Conservation (phyloP, 441 rosid genomes). For the Croton laevigatus region DNA sequence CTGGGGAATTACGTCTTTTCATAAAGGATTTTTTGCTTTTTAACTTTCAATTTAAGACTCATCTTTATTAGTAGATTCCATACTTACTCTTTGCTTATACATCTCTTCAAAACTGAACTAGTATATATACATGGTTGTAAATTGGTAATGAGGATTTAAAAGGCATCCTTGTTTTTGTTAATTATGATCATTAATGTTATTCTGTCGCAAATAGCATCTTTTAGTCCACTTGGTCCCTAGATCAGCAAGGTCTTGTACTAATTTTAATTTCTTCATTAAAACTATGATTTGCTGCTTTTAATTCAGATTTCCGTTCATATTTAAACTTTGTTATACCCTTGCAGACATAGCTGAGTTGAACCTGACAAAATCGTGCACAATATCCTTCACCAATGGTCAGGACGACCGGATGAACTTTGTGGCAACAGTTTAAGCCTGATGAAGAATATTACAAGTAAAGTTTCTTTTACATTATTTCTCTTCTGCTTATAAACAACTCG, state of each 20-base stretch:
- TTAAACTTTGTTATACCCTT: not conserved
- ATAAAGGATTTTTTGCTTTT: conserved; percentile 1
- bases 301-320: not conserved
- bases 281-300: not conserved
- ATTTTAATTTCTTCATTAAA: not conserved
- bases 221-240: not conserved
- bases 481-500: too few species aligned
- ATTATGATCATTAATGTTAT: not conserved
- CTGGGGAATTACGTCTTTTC: conserved; percentile 15
- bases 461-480: not conserved
- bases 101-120: not conserved
- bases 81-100: not conserved
- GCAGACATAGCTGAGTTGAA: conserved; percentile 67
- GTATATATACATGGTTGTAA: not conserved
- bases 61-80: not conserved
- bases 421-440: conserved; percentile 62
- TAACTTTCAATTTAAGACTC: not conserved
- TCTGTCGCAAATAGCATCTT: not conserved
- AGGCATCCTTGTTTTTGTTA: not conserved
- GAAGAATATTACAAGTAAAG: conserved; percentile 61
- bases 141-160: too few species aligned
- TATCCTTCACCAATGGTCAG: conserved; percentile 65
- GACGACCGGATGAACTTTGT: conserved; percentile 75
- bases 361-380: conserved; percentile 53
- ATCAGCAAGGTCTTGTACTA: not conserved